A percentile compares a stretch with the other conserved stretches of the same genome.
Evolutionary conservation across 352 stramenopile species (phyloP).

Genomic region (Globisporangium recalcitrans): DNA sequence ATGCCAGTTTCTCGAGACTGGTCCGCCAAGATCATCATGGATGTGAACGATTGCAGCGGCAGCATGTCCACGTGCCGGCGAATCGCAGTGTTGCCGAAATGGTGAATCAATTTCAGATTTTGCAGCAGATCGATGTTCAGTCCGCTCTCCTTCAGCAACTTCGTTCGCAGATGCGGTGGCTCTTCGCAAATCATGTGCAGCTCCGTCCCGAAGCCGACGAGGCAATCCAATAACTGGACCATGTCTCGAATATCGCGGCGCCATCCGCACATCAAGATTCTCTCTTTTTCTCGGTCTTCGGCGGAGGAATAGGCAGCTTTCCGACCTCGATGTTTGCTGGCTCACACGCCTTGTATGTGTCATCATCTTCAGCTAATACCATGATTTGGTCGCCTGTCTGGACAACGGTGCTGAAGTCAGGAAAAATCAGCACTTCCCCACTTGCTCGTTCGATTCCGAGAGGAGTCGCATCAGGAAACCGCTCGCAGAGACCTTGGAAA

Average conservation of each 20-base stretch:
- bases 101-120: slow-evolving; percentile 61
- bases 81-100: slow-evolving; percentile 76
- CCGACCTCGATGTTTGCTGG: slow-evolving; percentile 35
- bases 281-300: slow-evolving; percentile 35
- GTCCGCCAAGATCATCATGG: slow-evolving; percentile 80
- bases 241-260: slow-evolving; percentile 88
- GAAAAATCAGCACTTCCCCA: slow-evolving; percentile 62
- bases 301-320: slow-evolving; percentile 19
- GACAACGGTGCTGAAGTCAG: slow-evolving; percentile 27
- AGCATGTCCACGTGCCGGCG: slow-evolving; percentile 63
- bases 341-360: slow-evolving; percentile 74
- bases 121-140: slow-evolving; percentile 40
- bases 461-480: slow-evolving; percentile 78
- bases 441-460: slow-evolving; percentile 64
- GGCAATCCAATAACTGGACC: slow-evolving; percentile 73
- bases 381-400: slow-evolving; percentile 65
- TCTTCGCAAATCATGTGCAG: slow-evolving; percentile 84
- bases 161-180: slow-evolving; percentile 50
- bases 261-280: slow-evolving; percentile 86
- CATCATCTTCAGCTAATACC: slow-evolving; percentile 84
- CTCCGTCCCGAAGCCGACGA: slow-evolving; percentile 56
- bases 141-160: slow-evolving; percentile 54
- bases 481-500: slow-evolving; percentile 60
- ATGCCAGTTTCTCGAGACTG: slow-evolving; percentile 68
- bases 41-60: slow-evolving; percentile 66